A percentile compares a stretch with the other conserved stretches of the same genome.
These are phyloP conservation scores for Leonotis leonurus DNA, from an alignment of 257 asterid genomes.

Conservation along the genomic window DNA sequence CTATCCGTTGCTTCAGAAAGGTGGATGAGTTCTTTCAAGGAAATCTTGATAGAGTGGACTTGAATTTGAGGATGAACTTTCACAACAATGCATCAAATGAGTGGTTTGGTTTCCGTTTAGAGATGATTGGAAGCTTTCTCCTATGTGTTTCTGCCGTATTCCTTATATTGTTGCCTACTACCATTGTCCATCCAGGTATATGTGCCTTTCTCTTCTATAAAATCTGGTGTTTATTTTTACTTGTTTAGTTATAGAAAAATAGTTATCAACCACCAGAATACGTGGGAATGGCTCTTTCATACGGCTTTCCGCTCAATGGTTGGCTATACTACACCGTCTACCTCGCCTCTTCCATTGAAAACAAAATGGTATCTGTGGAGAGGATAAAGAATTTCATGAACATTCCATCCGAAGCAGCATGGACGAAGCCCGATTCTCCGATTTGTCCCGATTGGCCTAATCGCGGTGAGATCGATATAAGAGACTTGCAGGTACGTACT, in stretches of 20 bases:
- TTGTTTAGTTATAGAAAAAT: no score
- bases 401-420: conserved; percentile 62
- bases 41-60: conserved; percentile 44
- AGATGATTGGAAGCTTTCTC: conserved; percentile 51
- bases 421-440: conserved; percentile 30
- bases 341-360: conserved; percentile 43
- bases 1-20: conserved; percentile 58
- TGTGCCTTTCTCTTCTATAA: no score
- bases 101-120: conserved; percentile 80
- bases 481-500: conserved; percentile 61
- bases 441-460: conserved; percentile 56
- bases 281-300: conserved; percentile 62
- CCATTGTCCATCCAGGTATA: conserved; percentile 56
- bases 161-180: conserved; percentile 51
- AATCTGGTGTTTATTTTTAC: no score
- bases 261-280: conserved; percentile 29
- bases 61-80: conserved; percentile 53
- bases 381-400: conserved; percentile 59
- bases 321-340: conserved; percentile 39
- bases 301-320: conserved; percentile 49
- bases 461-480: conserved; percentile 43
- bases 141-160: conserved; percentile 43
- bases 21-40: conserved; percentile 41
- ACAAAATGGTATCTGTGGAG: conserved; percentile 75
- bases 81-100: conserved; percentile 63